Conservation (phyloP, 192 early-diverging fungal genomes). For the Coemansia sp. region DNA sequence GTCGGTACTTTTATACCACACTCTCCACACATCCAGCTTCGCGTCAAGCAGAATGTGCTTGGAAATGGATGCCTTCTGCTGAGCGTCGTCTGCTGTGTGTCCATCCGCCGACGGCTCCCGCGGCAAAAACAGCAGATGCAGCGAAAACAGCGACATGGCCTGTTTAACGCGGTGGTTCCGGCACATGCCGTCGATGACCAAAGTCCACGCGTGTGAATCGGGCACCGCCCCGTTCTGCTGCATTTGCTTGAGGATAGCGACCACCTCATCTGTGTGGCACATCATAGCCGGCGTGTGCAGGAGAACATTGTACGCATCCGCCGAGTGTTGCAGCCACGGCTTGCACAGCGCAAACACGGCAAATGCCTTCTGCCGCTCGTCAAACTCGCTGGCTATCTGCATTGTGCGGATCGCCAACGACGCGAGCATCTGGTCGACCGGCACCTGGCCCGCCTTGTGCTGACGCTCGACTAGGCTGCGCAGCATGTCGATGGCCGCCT, state of each 20-base stretch:
- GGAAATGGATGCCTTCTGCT: too few species aligned
- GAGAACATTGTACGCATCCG: constrained; percentile 26
- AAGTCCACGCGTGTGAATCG: constrained; percentile 24
- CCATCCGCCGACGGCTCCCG: too few species aligned
- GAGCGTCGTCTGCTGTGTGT: too few species aligned
- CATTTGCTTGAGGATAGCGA: constrained; percentile 13
- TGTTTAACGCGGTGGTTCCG: neutral
- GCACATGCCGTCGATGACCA: constrained; percentile 27
- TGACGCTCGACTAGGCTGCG: neutral
- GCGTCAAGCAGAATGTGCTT: neutral
- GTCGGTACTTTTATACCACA: constrained; percentile 7
- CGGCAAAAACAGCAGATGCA: constrained; percentile 34
- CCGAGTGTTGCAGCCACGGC: constrained; percentile 1
- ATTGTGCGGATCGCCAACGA: constrained; percentile 19
- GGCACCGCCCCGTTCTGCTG: constrained; percentile 1
- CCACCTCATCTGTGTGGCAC: neutral
- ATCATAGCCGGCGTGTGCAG: constrained; percentile 5
- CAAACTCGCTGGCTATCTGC: constrained; percentile 3
- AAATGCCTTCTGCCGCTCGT: neutral
- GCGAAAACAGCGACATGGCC: constrained; percentile 27
- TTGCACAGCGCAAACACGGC: constrained; percentile 9
- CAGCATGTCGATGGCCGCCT: neutral
- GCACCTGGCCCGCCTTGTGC: neutral
- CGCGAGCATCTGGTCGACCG: constrained; percentile 5
- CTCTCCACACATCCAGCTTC: constrained; percentile 25